Evolutionary conservation across 768 basidiomycete species (phyloP).

Genomic region (Asterophora lycoperdoides): DNA sequence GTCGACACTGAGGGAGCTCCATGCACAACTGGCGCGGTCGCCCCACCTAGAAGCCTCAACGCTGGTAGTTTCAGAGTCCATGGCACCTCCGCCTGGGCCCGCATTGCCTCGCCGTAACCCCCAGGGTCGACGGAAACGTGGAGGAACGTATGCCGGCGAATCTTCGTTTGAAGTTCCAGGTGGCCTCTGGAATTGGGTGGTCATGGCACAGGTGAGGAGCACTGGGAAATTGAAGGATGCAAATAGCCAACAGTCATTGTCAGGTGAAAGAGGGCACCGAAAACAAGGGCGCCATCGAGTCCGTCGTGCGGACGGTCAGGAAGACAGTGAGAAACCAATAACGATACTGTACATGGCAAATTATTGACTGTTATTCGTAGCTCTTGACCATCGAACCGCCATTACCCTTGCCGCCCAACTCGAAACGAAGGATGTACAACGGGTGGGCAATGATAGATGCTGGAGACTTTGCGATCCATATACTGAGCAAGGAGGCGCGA

Average conservation of each 20-base stretch:
- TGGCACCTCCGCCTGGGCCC: slow-evolving; percentile 50
- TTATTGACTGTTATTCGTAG: slow-evolving; percentile 29
- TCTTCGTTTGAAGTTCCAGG: slow-evolving; percentile 47
- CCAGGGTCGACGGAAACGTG: slow-evolving; percentile 61
- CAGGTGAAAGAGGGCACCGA: slow-evolving; percentile 86
- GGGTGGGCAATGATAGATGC: slow-evolving; percentile 87
- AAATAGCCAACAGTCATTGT: slow-evolving; percentile 3
- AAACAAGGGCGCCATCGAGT: slow-evolving; percentile 72
- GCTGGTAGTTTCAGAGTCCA: slow-evolving; percentile 51
- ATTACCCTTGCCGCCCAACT: slow-evolving; percentile 57
- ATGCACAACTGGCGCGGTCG: slow-evolving; percentile 51
- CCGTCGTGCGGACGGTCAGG: slow-evolving; percentile 63
- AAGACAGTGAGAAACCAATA: slow-evolving; percentile 52
- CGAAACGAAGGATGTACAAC: slow-evolving; percentile 54
- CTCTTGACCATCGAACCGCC: slow-evolving; percentile 56
- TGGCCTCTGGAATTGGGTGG: slow-evolving; percentile 74
- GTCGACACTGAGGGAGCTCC: slow-evolving; percentile 47
- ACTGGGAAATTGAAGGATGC: background rate
- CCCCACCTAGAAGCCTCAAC: slow-evolving; percentile 65
- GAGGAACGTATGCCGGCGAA: slow-evolving; percentile 64
- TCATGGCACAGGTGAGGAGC: slow-evolving; percentile 60
- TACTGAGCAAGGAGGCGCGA: slow-evolving; percentile 61
- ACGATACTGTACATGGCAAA: background rate
- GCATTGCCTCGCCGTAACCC: slow-evolving; percentile 52
- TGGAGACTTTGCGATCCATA: slow-evolving; percentile 75